Evolutionary conservation across 345 rosid genomes (phyloP).

Genomic region (Combretum micranthum): DNA sequence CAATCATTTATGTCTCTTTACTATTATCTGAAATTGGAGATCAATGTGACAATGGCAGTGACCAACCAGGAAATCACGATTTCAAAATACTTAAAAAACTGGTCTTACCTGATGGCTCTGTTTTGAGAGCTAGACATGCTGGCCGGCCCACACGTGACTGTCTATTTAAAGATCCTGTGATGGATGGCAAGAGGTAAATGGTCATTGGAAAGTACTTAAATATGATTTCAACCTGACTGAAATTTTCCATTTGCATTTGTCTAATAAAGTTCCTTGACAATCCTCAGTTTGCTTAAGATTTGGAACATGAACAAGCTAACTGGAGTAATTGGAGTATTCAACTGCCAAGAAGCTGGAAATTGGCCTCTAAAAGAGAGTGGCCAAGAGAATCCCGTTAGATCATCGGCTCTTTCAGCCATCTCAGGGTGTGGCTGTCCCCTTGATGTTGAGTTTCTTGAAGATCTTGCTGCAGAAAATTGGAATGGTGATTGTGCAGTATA

Average conservation of each 20-base stretch:
- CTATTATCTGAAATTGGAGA: conserved; percentile 3
- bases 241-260: neutral
- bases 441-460: conserved; percentile 46
- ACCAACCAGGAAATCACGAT: conserved; percentile 40
- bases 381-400: conserved; percentile 4
- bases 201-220: neutral
- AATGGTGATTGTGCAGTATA: conserved; percentile 45
- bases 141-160: conserved; percentile 71
- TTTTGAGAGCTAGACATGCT: conserved; percentile 51
- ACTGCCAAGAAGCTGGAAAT: conserved; percentile 65
- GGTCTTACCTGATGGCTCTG: conserved; percentile 55
- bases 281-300: conserved; percentile 51
- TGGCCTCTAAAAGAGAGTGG: conserved; percentile 40
- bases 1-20: neutral
- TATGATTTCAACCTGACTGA: neutral
- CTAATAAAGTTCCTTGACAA: neutral
- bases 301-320: conserved; percentile 64
- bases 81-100: conserved; percentile 50
- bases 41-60: conserved; percentile 14
- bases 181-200: conserved; percentile 54
- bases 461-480: conserved; percentile 39
- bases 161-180: conserved; percentile 51
- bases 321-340: conserved; percentile 54
- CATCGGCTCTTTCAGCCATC: conserved; percentile 16
- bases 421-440: conserved; percentile 31